These are phyloP conservation scores for Exidia glandulosa DNA, from an alignment of 768 basidiomycete species.

Conservation along the genomic window DNA sequence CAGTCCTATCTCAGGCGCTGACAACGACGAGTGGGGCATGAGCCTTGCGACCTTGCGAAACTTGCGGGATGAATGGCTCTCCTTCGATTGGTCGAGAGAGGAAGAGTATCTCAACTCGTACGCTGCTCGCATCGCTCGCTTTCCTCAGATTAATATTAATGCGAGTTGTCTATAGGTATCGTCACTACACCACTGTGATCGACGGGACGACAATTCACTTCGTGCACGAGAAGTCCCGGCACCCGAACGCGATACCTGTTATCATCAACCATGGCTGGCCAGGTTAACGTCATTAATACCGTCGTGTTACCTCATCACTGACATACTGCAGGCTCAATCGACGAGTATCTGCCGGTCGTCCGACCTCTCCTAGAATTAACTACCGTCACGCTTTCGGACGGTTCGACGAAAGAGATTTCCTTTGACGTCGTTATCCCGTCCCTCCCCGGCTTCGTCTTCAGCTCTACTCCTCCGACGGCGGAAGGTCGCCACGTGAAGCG, in stretches of 20 bases:
- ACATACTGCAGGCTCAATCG: background rate
- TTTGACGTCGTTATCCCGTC: conserved; percentile 7
- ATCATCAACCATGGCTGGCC: conserved; percentile 7
- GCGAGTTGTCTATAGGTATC: background rate
- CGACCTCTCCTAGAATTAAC: background rate
- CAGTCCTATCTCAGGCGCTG: too few species aligned
- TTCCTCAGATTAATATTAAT: background rate
- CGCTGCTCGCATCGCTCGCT: too few species aligned
- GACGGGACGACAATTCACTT: conserved; percentile 5
- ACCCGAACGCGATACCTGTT: conserved; percentile 1
- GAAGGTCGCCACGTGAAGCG: conserved; percentile 2
- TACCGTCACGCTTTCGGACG: background rate
- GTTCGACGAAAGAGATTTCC: background rate
- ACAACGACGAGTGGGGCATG: too few species aligned
- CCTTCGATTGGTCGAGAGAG: too few species aligned
- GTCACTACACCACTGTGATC: conserved; percentile 3
- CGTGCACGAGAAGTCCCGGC: conserved; percentile 3
- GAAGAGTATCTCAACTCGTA: too few species aligned
- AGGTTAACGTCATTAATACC: background rate
- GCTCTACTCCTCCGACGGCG: conserved; percentile 11
- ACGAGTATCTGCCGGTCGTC: conserved; percentile 1
- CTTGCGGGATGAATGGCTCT: too few species aligned
- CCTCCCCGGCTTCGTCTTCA: conserved; percentile 13
- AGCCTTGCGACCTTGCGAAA: too few species aligned
- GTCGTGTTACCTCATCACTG: background rate